Evolutionary conservation across 495 filamentous ascomycete species (phyloP).

Genomic region (Paragyromitra xinjiangensis): DNA sequence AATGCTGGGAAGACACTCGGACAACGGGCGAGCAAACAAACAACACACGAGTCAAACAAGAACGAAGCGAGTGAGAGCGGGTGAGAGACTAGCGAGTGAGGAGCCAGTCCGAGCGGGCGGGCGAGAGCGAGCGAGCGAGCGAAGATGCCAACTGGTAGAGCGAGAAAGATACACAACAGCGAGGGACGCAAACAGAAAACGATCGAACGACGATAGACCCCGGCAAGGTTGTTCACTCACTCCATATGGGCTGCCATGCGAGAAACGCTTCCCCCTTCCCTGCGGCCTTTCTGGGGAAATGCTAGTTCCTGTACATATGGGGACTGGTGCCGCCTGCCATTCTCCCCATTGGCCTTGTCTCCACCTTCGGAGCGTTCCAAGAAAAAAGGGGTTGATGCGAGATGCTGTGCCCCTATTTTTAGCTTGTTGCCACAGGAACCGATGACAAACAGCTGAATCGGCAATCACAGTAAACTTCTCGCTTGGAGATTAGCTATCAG

Average conservation of each 20-base stretch:
- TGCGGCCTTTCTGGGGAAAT: constrained; percentile 19
- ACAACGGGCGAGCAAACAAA: constrained; percentile 47
- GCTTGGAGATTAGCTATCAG: background rate
- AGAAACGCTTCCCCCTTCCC: constrained; percentile 7
- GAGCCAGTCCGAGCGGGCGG: background rate
- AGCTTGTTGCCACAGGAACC: constrained; percentile 42
- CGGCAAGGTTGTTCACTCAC: constrained; percentile 11
- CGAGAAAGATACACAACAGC: constrained; percentile 1
- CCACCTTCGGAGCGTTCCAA: constrained; percentile 30
- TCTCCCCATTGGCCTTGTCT: constrained; percentile 27
- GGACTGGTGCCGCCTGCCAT: constrained; percentile 11
- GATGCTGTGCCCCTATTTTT: constrained; percentile 28
- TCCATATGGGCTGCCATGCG: background rate
- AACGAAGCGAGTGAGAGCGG: constrained; percentile 35
- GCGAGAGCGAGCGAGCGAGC: constrained; percentile 9
- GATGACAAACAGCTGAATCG: background rate
- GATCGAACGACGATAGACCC: background rate
- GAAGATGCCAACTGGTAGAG: constrained; percentile 4
- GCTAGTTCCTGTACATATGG: background rate
- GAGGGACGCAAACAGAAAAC: constrained; percentile 3
- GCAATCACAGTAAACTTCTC: background rate
- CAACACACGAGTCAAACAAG: constrained; percentile 39
- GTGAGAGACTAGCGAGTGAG: background rate
- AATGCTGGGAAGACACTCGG: constrained; percentile 17
- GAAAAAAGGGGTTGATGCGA: constrained; percentile 21